A percentile compares a stretch with the other conserved stretches of the same genome.
Conservation (phyloP, 2,329 filamentous ascomycete species). For the Gremmenia infestans region DNA sequence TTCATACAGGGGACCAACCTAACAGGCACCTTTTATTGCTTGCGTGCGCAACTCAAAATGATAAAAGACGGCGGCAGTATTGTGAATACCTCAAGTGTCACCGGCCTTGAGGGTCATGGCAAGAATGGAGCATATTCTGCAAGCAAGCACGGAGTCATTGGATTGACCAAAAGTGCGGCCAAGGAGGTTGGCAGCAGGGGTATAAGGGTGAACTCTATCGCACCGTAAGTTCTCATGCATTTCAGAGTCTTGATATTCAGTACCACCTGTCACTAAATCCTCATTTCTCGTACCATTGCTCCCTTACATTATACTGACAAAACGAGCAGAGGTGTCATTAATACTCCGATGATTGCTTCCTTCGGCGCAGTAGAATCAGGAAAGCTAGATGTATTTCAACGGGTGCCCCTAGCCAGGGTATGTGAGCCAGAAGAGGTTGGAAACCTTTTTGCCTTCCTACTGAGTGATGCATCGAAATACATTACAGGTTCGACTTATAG, state of each 20-base stretch:
- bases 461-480: conserved; percentile 3
- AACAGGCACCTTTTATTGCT: conserved; percentile 44
- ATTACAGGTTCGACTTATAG: conserved; percentile 6
- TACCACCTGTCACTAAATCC: background rate
- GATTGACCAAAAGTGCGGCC: conserved; percentile 16
- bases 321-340: background rate
- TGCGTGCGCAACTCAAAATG: conserved; percentile 37
- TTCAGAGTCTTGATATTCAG: too few species aligned
- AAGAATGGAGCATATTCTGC: conserved; percentile 17
- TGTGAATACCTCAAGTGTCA: conserved; percentile 45
- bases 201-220: conserved; percentile 13
- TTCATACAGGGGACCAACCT: conserved; percentile 41
- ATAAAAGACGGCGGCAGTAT: conserved; percentile 49
- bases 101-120: conserved; percentile 29
- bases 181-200: conserved; percentile 12
- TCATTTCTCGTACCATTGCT: background rate
- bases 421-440: conserved; percentile 31
- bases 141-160: conserved; percentile 27
- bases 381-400: background rate
- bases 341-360: background rate
- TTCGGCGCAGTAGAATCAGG: too few species aligned
- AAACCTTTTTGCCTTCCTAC: conserved; percentile 5
- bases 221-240: conserved; percentile 7
- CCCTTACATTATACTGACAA: background rate
- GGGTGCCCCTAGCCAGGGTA: conserved; percentile 8